phyloP scores from a whole-genome alignment of 108 stramenopile species.

The Nitzschia sp. region DNA sequence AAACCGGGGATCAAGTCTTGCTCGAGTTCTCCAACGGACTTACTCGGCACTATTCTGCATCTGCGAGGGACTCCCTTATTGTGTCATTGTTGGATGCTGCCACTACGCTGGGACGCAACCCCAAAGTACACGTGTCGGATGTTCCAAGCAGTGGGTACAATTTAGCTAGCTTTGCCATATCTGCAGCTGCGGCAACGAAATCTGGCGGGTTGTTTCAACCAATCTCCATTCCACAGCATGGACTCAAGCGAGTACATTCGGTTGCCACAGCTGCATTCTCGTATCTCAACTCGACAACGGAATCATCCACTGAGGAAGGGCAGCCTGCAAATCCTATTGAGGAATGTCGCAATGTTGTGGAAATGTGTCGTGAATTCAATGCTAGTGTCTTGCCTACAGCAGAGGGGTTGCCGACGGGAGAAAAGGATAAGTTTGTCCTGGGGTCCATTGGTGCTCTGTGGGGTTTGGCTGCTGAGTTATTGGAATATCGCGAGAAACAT shows the following conservation, averaged over 20 bases:
- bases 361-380: slow-evolving; percentile 65
- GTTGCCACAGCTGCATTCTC: slow-evolving; percentile 55
- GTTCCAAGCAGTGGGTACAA: slow-evolving; percentile 43
- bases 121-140: slow-evolving; percentile 46
- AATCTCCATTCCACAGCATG: slow-evolving; percentile 50
- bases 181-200: slow-evolving; percentile 23
- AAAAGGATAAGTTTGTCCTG: slow-evolving; percentile 50
- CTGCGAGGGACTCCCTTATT: slow-evolving; percentile 47
- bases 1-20: slow-evolving; percentile 37
- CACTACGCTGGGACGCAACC: slow-evolving; percentile 37
- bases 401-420: slow-evolving; percentile 39
- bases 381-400: slow-evolving; percentile 56
- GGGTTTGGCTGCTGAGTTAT: slow-evolving; percentile 43
- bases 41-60: slow-evolving; percentile 24
- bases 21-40: slow-evolving; percentile 44
- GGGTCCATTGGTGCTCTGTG: slow-evolving; percentile 55
- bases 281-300: slow-evolving; percentile 31
- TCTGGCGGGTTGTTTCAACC: slow-evolving; percentile 48
- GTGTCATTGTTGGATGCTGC: slow-evolving; percentile 62
- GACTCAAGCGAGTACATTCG: slow-evolving; percentile 56
- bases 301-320: slow-evolving; percentile 33
- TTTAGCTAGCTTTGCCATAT: slow-evolving; percentile 32
- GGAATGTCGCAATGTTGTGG: slow-evolving; percentile 44
- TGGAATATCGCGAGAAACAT: slow-evolving; percentile 29
- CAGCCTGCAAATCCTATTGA: slow-evolving; percentile 39